phyloP scores from a whole-genome alignment of 176 grass and related monocot genomes.

The Oryza meridionalis region DNA sequence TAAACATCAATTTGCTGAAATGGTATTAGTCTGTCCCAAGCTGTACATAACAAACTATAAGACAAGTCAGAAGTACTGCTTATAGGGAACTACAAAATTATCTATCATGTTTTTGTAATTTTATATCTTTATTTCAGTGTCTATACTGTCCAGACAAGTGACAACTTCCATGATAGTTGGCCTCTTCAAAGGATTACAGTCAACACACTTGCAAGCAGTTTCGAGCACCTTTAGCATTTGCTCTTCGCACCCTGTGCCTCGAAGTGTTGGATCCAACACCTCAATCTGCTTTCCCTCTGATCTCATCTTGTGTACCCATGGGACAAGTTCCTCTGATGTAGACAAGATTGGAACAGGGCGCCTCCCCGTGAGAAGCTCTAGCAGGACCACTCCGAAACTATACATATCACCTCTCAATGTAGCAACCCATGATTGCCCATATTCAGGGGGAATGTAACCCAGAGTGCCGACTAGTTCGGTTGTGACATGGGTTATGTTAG shows the following conservation, averaged over 20 bases:
- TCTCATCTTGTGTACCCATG: constrained; percentile 48
- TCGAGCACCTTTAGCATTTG: constrained; percentile 64
- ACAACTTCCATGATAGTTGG: constrained; percentile 59
- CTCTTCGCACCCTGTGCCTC: constrained; percentile 41
- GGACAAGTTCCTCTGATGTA: constrained; percentile 48
- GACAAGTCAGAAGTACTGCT: not conserved
- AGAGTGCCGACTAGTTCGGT: constrained; percentile 70
- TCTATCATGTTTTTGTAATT: not conserved
- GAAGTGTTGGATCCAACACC: constrained; percentile 46
- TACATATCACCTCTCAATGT: constrained; percentile 76
- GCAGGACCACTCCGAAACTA: constrained; percentile 81
- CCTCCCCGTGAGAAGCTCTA: constrained; percentile 68
- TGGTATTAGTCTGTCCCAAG: not conserved
- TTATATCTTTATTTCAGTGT: not conserved
- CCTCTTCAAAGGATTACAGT: constrained; percentile 41
- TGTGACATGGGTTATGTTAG: constrained; percentile 74
- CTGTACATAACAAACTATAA: not conserved
- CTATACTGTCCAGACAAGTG: constrained; percentile 26
- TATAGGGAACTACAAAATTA: not conserved
- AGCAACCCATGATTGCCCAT: constrained; percentile 68
- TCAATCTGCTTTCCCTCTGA: constrained; percentile 38
- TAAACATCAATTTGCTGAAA: not conserved
- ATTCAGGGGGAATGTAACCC: constrained; percentile 86
- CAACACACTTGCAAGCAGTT: constrained; percentile 52
- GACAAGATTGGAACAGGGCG: constrained; percentile 42